Percentiles rank a stretch among this genome's conserved stretches.
These are phyloP conservation scores for Scleromitrula shiraiana DNA, from an alignment of 2,329 filamentous ascomycete genomes.

Conservation along the genomic window DNA sequence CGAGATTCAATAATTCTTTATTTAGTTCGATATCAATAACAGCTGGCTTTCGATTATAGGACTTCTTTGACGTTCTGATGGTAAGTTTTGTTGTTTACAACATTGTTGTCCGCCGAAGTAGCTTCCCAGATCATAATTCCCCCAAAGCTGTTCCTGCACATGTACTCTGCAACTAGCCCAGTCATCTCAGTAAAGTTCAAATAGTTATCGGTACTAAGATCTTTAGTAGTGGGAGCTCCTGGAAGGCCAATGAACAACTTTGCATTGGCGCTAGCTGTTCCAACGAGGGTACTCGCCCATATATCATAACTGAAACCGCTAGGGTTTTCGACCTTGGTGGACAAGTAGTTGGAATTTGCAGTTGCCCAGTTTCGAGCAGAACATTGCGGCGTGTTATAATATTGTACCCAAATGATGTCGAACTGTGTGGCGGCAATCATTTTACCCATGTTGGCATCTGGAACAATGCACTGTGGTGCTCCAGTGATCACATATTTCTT, in stretches of 20 bases:
- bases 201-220: conserved; percentile 24
- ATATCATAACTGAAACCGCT: conserved; percentile 19
- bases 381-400: conserved; percentile 27
- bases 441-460: conserved; percentile 24
- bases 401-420: conserved; percentile 28
- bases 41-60: no score
- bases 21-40: no score
- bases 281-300: conserved; percentile 16
- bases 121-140: conserved; percentile 30
- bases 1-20: no score
- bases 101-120: conserved; percentile 17
- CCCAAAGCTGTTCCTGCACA: conserved; percentile 20
- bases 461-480: conserved; percentile 26
- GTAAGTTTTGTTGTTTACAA: no score
- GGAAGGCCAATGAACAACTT: conserved; percentile 27
- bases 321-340: background rate
- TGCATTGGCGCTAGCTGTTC: conserved; percentile 19
- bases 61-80: no score
- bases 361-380: conserved; percentile 19
- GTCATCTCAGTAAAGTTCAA: conserved; percentile 17
- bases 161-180: conserved; percentile 19
- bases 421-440: conserved; percentile 23
- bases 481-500: conserved; percentile 27
- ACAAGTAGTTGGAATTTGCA: background rate
- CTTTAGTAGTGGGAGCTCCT: conserved; percentile 10